phyloP scores from a whole-genome alignment of 1,139 yeast genomes.

The Blastobotrys persicus region DNA sequence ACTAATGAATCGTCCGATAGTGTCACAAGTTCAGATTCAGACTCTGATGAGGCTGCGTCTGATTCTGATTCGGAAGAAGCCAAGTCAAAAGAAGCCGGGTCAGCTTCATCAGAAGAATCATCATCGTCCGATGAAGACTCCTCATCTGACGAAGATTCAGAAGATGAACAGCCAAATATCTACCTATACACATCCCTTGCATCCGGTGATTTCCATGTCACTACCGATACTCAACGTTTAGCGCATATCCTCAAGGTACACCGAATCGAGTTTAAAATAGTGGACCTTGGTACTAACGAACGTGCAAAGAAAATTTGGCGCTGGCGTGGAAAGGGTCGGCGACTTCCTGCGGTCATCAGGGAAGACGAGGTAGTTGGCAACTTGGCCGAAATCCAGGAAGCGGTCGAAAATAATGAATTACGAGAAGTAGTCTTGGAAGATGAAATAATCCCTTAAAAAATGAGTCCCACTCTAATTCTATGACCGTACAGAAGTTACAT shows the following conservation, averaged over 20 bases:
- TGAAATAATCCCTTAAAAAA: conserved; percentile 15
- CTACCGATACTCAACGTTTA: conserved; percentile 75
- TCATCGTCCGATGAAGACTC: conserved; percentile 5
- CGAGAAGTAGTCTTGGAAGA: conserved; percentile 37
- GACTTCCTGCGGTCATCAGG: conserved; percentile 87
- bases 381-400: conserved; percentile 58
- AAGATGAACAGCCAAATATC: conserved; percentile 30
- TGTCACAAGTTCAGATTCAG: conserved; percentile 6
- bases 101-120: not conserved
- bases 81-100: not conserved
- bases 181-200: conserved; percentile 84
- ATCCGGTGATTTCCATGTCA: conserved; percentile 80
- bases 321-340: conserved; percentile 68
- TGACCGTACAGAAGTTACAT: no score
- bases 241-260: conserved; percentile 76
- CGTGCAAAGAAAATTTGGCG: conserved; percentile 86
- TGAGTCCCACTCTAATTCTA: no score
- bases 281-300: conserved; percentile 86
- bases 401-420: conserved; percentile 22
- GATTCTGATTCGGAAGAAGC: not conserved
- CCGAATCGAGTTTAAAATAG: conserved; percentile 60
- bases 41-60: conserved; percentile 13
- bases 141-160: conserved; percentile 9
- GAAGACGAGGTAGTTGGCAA: conserved; percentile 84
- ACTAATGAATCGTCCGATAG: conserved; percentile 4